Evolutionary conservation across 2,329 filamentous ascomycete genomes (phyloP).

Genomic region (Cercospora brassicicola): DNA sequence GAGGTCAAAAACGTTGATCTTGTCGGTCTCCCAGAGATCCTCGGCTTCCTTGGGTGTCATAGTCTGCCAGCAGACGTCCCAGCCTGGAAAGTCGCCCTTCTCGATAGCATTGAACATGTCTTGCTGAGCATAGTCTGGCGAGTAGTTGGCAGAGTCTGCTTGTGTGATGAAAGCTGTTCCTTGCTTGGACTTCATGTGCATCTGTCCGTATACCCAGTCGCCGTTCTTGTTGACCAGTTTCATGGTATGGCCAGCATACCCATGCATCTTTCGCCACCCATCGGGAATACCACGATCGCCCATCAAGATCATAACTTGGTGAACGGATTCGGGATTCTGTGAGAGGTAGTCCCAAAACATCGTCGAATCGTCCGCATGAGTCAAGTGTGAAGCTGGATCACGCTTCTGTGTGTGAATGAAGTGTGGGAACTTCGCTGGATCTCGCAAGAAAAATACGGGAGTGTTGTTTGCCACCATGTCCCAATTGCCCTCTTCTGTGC

Average conservation of each 20-base stretch:
- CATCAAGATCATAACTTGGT: constrained; percentile 57
- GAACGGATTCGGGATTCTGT: constrained; percentile 55
- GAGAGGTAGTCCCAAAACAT: constrained; percentile 66
- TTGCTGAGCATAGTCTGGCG: constrained; percentile 55
- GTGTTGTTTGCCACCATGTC: constrained; percentile 73
- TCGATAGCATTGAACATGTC: constrained; percentile 56
- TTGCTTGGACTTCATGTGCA: constrained; percentile 57
- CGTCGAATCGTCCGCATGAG: constrained; percentile 63
- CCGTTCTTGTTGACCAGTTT: constrained; percentile 57
- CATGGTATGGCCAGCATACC: constrained; percentile 54
- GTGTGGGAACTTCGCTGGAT: constrained; percentile 70
- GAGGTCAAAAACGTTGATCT: constrained; percentile 57
- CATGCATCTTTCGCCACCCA: constrained; percentile 58
- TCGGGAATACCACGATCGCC: constrained; percentile 58
- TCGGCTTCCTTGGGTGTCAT: constrained; percentile 56
- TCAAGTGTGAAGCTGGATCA: constrained; percentile 68
- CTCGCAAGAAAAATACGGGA: constrained; percentile 73
- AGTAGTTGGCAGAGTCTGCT: constrained; percentile 52
- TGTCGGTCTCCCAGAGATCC: constrained; percentile 53
- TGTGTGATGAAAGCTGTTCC: constrained; percentile 55
- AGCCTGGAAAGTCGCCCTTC: constrained; percentile 54
- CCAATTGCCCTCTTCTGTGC: constrained; percentile 72
- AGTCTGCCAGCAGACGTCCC: constrained; percentile 54
- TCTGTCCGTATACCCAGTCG: constrained; percentile 55
- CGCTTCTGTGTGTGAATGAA: constrained; percentile 76